Evolutionary conservation across 495 filamentous ascomycete species (phyloP).

Genomic region (Podospora pseudocomata): DNA sequence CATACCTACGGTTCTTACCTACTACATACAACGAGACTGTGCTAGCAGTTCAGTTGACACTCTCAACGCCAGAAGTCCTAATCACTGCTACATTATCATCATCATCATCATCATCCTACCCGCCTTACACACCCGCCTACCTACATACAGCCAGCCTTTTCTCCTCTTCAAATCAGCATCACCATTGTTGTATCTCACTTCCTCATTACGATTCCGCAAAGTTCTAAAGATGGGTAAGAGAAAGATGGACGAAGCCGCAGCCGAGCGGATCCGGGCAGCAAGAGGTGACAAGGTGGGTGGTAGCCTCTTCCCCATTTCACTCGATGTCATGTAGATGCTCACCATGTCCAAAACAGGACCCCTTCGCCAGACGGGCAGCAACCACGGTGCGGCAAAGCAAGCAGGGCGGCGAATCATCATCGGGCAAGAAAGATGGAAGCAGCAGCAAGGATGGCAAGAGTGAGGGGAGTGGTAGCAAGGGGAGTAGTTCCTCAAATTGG

Average conservation of each 20-base stretch:
- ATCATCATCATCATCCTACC: no score
- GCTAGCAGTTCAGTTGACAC: no score
- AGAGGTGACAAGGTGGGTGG: slow-evolving; percentile 37
- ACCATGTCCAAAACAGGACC: slow-evolving; percentile 32
- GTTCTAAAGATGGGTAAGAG: slow-evolving; percentile 34
- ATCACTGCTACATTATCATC: no score
- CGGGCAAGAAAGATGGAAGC: slow-evolving; percentile 9
- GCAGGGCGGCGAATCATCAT: slow-evolving; percentile 12
- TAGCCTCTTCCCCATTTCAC: neutral
- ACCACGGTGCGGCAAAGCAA: slow-evolving; percentile 41
- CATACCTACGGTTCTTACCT: neutral
- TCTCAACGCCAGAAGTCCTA: no score
- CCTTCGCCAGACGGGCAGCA: slow-evolving; percentile 42
- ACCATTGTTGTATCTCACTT: neutral
- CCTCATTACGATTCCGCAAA: no score
- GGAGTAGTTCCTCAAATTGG: slow-evolving; percentile 6
- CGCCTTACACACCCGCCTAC: no score
- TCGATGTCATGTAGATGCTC: slow-evolving; percentile 13
- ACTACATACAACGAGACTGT: neutral
- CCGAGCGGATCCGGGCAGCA: slow-evolving; percentile 41
- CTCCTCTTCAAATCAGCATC: neutral
- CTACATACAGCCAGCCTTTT: neutral
- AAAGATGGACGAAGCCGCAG: slow-evolving; percentile 45
- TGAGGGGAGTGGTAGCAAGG: neutral
- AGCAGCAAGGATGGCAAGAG: slow-evolving; percentile 14